Evolutionary conservation across 139 green algal species (phyloP).

Genomic region (Limnomonas spitsbergensis): DNA sequence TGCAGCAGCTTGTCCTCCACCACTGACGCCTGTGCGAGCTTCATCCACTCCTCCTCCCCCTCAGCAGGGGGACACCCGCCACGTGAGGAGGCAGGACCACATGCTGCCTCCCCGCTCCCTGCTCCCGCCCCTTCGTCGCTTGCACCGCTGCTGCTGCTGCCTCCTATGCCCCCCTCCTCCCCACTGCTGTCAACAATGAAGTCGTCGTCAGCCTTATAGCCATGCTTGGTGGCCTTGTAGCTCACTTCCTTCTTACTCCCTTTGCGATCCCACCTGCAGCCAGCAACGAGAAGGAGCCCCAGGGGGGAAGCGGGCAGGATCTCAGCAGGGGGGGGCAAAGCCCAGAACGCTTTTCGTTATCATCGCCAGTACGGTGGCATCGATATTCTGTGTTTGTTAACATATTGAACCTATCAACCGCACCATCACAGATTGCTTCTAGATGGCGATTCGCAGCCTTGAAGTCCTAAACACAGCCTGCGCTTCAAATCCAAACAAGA

Average conservation of each 20-base stretch:
- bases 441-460: too few relatives aligned
- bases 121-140: background rate
- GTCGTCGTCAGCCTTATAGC: constrained; percentile 27
- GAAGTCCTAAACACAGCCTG: too few relatives aligned
- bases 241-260: background rate
- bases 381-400: too few relatives aligned
- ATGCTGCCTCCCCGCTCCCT: background rate
- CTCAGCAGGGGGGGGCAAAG: too few relatives aligned
- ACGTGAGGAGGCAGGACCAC: background rate
- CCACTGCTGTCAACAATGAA: constrained; percentile 48
- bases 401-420: too few relatives aligned
- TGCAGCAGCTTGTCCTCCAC: constrained; percentile 7
- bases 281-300: too few relatives aligned
- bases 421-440: too few relatives aligned
- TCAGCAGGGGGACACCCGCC: background rate
- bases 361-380: too few relatives aligned
- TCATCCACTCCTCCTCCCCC: constrained; percentile 11
- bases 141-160: background rate
- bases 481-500: too few relatives aligned
- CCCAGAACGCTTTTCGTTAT: too few relatives aligned
- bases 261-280: too few relatives aligned
- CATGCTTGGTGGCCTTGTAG: background rate
- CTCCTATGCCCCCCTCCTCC: constrained; percentile 25
- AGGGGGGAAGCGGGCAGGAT: too few relatives aligned
- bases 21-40: constrained; percentile 1